A percentile compares a stretch with the other conserved stretches of the same genome.
Evolutionary conservation across 768 basidiomycete genomes (phyloP).

Genomic region (Russula sp.): DNA sequence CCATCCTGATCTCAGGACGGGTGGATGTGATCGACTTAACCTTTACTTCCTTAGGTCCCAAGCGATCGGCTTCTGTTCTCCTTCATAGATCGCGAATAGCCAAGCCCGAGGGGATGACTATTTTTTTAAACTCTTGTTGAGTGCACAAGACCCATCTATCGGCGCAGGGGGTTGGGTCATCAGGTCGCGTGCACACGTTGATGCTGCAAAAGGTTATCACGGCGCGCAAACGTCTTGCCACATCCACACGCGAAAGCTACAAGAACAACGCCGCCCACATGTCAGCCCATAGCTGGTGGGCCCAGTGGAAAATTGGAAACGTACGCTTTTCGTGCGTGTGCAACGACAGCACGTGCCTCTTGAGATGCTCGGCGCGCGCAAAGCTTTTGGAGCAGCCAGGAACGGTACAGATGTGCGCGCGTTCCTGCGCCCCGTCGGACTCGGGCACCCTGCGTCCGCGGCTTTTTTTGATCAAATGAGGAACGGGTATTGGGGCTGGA

Average conservation of each 20-base stretch:
- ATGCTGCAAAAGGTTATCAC: conserved; percentile 76
- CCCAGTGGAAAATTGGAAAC: conserved; percentile 28
- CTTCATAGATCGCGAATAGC: not conserved
- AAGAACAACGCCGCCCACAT: not conserved
- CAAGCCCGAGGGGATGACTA: not conserved
- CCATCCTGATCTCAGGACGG: not conserved
- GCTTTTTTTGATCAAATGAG: conserved; percentile 74
- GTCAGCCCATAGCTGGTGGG: not conserved
- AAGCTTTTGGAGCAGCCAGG: conserved; percentile 76
- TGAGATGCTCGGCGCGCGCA: conserved; percentile 72
- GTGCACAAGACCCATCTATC: not conserved
- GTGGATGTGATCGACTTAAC: not conserved
- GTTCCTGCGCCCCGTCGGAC: conserved; percentile 30
- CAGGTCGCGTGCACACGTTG: conserved; percentile 46
- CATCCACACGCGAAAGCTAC: conserved; percentile 61
- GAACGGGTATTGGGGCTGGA: conserved; percentile 56
- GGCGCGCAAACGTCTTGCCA: conserved; percentile 63
- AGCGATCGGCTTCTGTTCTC: not conserved
- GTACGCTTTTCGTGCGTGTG: conserved; percentile 82
- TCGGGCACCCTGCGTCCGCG: conserved; percentile 68
- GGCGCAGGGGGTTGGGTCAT: not conserved
- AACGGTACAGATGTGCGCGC: conserved; percentile 62
- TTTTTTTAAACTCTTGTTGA: not conserved
- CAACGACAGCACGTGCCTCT: conserved; percentile 72
- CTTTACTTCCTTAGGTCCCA: not conserved